phyloP scores from a whole-genome alignment of 1,139 yeast species.

The Magnusiomyces ingens region DNA sequence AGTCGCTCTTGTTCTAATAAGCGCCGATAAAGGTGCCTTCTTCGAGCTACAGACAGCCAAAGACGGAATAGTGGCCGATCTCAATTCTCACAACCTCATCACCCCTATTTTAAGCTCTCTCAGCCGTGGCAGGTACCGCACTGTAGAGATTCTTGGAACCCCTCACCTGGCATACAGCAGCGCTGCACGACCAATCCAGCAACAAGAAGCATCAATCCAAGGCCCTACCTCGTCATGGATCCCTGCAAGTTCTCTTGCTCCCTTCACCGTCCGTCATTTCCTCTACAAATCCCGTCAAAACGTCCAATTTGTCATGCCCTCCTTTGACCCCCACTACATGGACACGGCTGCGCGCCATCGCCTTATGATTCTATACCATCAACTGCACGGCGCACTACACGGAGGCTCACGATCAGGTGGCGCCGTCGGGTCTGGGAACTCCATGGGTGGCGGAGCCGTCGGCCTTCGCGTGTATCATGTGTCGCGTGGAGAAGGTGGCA shows the following conservation, averaged over 20 bases:
- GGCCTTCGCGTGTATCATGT: slow-evolving; percentile 30
- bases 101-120: slow-evolving; percentile 37
- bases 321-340: slow-evolving; percentile 29
- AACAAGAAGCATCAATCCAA: background rate
- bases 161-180: background rate
- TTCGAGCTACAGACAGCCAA: slow-evolving; percentile 63
- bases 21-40: slow-evolving; percentile 80
- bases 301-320: slow-evolving; percentile 52
- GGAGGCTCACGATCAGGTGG: slow-evolving; percentile 9
- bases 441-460: slow-evolving; percentile 18
- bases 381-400: slow-evolving; percentile 36
- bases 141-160: slow-evolving; percentile 44
- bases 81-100: slow-evolving; percentile 34
- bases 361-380: slow-evolving; percentile 40
- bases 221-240: slow-evolving; percentile 4
- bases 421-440: slow-evolving; percentile 1
- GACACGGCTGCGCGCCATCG: slow-evolving; percentile 30
- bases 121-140: slow-evolving; percentile 38
- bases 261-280: slow-evolving; percentile 57
- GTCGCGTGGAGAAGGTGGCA: slow-evolving; percentile 22
- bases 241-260: slow-evolving; percentile 1
- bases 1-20: slow-evolving; percentile 61
- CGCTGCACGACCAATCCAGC: background rate
- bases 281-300: slow-evolving; percentile 62
- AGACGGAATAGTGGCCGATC: slow-evolving; percentile 43